Evolutionary conservation across 2,329 filamentous ascomycete species (phyloP).

Genomic region (Pseudogymnoascus sp.): DNA sequence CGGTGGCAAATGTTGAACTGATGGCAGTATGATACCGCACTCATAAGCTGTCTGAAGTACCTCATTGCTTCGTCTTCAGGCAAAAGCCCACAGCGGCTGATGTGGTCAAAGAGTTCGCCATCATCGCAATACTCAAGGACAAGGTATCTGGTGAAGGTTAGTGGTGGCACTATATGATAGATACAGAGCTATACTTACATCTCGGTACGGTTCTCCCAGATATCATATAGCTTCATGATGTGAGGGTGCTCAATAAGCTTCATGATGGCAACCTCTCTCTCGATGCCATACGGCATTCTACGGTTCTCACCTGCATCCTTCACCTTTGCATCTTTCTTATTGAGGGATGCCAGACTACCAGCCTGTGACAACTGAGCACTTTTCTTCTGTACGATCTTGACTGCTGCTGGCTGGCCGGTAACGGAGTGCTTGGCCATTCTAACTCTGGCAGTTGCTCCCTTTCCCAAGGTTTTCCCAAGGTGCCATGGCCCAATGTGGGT

Average conservation of each 20-base stretch:
- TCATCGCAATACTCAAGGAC: slow-evolving; percentile 87
- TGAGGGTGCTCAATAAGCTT: slow-evolving; percentile 93
- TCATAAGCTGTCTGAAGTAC: slow-evolving; percentile 89
- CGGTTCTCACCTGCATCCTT: slow-evolving; percentile 50
- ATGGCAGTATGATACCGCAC: slow-evolving; percentile 86
- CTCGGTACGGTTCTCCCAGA: slow-evolving; percentile 95
- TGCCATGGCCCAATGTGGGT: slow-evolving; percentile 91
- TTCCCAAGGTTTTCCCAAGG: slow-evolving; percentile 78
- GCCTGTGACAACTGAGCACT: slow-evolving; percentile 74
- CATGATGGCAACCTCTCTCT: slow-evolving; percentile 93
- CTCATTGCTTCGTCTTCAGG: slow-evolving; percentile 71
- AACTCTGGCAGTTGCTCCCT: slow-evolving; percentile 83
- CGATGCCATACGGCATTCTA: slow-evolving; percentile 77
- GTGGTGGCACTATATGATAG: neutral
- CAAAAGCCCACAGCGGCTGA: slow-evolving; percentile 65
- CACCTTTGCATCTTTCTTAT: slow-evolving; percentile 57
- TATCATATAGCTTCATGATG: slow-evolving; percentile 88
- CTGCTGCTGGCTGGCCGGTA: slow-evolving; percentile 74
- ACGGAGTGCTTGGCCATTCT: slow-evolving; percentile 71
- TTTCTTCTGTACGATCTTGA: slow-evolving; percentile 89
- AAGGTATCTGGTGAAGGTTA: slow-evolving; percentile 60
- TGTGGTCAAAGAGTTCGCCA: slow-evolving; percentile 66
- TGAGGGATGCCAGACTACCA: slow-evolving; percentile 75
- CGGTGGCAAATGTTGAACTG: slow-evolving; percentile 92
- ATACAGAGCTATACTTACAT: slow-evolving; percentile 53